phyloP scores from a whole-genome alignment of 306 rosid genomes.

The Quercus alba region DNA sequence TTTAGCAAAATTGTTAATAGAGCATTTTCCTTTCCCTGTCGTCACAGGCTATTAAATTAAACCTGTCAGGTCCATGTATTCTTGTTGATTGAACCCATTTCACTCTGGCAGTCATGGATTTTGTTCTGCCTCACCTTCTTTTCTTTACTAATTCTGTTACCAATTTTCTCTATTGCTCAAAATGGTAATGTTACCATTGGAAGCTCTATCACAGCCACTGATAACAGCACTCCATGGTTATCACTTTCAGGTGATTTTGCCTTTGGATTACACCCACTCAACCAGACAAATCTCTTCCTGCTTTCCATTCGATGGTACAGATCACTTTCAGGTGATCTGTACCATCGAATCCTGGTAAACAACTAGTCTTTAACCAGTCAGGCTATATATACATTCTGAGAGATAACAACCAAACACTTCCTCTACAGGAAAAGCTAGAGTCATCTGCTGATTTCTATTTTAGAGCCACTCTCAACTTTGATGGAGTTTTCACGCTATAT shows the following conservation, averaged over 20 bases:
- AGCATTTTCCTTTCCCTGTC: no score
- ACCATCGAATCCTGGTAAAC: conserved; percentile 23
- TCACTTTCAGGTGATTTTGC: conserved; percentile 33
- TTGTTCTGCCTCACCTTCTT: neutral
- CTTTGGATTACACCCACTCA: conserved; percentile 41
- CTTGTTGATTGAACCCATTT: no score
- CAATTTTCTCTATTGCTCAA: neutral
- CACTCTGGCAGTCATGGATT: neutral
- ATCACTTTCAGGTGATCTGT: neutral
- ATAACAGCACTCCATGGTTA: neutral
- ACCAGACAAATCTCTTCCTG: conserved; percentile 8
- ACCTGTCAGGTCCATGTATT: no score
- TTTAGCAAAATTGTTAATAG: no score
- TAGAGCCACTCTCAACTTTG: conserved; percentile 45
- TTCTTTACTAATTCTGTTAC: neutral
- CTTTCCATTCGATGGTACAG: neutral
- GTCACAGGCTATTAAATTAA: no score
- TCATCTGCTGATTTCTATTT: conserved; percentile 9
- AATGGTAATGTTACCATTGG: conserved; percentile 10
- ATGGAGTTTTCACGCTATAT: conserved; percentile 39
- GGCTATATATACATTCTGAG: conserved; percentile 29
- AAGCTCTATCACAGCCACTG: conserved; percentile 20
- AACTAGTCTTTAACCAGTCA: conserved; percentile 24
- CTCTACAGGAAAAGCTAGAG: neutral
- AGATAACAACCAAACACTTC: conserved; percentile 12